Evolutionary conservation across 2,329 filamentous ascomycete genomes (phyloP).

Genomic region (Monosporascus sp.): DNA sequence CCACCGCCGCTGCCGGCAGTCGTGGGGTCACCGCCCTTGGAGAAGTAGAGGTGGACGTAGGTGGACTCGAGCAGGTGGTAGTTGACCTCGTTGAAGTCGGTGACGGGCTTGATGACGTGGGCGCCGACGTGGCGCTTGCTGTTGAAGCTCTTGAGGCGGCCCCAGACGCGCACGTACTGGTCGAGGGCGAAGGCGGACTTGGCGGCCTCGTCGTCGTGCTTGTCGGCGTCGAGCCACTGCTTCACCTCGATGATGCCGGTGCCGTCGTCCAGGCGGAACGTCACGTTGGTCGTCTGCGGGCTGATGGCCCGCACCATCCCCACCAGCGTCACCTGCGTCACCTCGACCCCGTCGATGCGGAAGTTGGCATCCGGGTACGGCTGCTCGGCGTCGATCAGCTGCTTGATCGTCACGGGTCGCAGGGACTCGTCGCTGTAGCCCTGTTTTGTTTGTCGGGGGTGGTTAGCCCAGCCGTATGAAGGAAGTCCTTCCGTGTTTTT

Average conservation of each 20-base stretch:
- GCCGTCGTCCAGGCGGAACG: conserved; percentile 90
- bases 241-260: conserved; percentile 90
- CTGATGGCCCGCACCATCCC: conserved; percentile 86
- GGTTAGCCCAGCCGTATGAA: not conserved
- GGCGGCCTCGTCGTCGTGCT: conserved; percentile 37
- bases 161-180: conserved; percentile 80
- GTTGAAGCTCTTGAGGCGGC: conserved; percentile 76
- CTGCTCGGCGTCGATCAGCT: conserved; percentile 78
- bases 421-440: conserved; percentile 76
- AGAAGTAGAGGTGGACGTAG: conserved; percentile 80
- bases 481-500: not conserved
- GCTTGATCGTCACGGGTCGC: conserved; percentile 91
- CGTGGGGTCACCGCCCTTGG: conserved; percentile 50
- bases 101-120: conserved; percentile 72
- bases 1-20: conserved; percentile 30
- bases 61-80: conserved; percentile 90
- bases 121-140: conserved; percentile 77
- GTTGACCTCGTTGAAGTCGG: conserved; percentile 86
- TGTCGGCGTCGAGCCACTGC: conserved; percentile 70
- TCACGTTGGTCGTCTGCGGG: conserved; percentile 84
- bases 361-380: conserved; percentile 69
- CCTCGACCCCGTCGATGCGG: conserved; percentile 70
- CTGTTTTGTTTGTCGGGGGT: conserved; percentile 26
- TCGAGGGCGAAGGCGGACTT: conserved; percentile 60
- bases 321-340: conserved; percentile 77